phyloP scores from a whole-genome alignment of 495 filamentous ascomycete genomes.

The Daldinia loculata region DNA sequence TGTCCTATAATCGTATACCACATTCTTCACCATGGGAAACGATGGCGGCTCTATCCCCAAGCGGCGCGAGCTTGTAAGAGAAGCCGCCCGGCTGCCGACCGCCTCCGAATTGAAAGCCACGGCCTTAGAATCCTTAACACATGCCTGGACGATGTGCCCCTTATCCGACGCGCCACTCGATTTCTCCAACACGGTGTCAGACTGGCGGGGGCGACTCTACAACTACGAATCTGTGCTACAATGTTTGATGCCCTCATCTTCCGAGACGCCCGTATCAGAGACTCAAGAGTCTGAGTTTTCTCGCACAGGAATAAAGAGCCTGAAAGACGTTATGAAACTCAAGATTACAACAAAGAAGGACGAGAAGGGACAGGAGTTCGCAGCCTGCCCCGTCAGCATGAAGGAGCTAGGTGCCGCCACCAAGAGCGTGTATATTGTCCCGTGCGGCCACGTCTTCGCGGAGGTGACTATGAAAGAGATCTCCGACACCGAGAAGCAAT shows the following conservation, averaged over 20 bases:
- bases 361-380: constrained; percentile 60
- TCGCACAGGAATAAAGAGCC: constrained; percentile 74
- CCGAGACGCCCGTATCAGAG: constrained; percentile 46
- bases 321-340: constrained; percentile 90
- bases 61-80: constrained; percentile 92
- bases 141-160: constrained; percentile 87
- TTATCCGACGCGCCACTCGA: constrained; percentile 79
- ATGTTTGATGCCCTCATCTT: constrained; percentile 75
- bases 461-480: constrained; percentile 86
- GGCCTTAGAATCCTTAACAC: constrained; percentile 79
- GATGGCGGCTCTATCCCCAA: constrained; percentile 92
- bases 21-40: constrained; percentile 77
- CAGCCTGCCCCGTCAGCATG: constrained; percentile 87
- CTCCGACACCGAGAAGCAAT: constrained; percentile 50
- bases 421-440: constrained; percentile 88
- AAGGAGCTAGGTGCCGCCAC: constrained; percentile 83
- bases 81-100: constrained; percentile 80
- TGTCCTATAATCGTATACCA: background rate
- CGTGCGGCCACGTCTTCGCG: constrained; percentile 94
- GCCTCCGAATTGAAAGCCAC: constrained; percentile 91
- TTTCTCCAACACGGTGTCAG: constrained; percentile 78
- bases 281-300: constrained; percentile 65
- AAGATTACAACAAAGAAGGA: constrained; percentile 67
- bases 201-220: constrained; percentile 85
- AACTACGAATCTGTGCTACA: constrained; percentile 93